Conservation (phyloP, 1,139 yeast genomes). For the Blastobotrys aristatus region DNA sequence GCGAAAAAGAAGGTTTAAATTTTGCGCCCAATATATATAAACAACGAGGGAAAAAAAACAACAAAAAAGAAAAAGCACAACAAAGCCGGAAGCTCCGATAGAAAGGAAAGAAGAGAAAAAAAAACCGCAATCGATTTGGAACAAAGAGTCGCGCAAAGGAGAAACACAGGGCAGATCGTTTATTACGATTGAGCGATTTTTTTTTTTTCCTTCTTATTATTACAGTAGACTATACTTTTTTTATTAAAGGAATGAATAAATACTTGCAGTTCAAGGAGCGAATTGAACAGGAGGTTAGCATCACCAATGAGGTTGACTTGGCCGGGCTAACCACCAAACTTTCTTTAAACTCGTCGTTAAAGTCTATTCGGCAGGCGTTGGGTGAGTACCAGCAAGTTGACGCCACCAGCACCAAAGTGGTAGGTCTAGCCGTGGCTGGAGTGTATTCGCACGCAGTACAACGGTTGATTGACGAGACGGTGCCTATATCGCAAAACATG, state of each 20-base stretch:
- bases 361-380: not conserved
- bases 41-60: not conserved
- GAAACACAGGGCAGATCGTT: no score
- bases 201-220: no score
- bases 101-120: no score
- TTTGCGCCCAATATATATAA: not conserved
- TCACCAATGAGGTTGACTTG: not conserved
- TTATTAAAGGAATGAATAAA: not conserved
- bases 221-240: not conserved
- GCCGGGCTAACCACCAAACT: not conserved
- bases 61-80: no score
- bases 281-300: not conserved
- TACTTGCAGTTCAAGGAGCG: not conserved
- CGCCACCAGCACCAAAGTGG: not conserved
- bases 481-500: conserved; percentile 32
- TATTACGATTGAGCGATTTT: not conserved
- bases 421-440: conserved; percentile 5
- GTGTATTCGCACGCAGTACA: conserved; percentile 17
- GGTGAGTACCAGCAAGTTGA: not conserved
- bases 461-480: conserved; percentile 29
- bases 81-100: not conserved
- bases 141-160: no score
- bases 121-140: not conserved
- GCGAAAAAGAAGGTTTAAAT: not conserved
- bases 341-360: not conserved